Percentiles rank a stretch among this genome's conserved stretches.
Evolutionary conservation across 2,329 filamentous ascomycete genomes (phyloP).

Genomic region (Diaporthe sp.): DNA sequence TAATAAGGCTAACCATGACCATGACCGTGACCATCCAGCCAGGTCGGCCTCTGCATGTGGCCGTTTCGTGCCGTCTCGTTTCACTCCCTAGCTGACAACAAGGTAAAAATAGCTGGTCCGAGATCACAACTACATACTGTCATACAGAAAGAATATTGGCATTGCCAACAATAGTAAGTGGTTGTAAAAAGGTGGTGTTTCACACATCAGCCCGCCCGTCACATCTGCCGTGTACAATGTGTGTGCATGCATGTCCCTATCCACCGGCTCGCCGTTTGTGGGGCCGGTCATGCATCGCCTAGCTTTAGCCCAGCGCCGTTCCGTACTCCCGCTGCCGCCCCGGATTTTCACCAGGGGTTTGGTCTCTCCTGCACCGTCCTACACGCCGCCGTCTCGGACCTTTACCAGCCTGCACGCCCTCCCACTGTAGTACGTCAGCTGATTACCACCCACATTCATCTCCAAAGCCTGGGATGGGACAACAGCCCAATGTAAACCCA

Average conservation of each 20-base stretch:
- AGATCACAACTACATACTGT: background rate
- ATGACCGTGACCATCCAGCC: background rate
- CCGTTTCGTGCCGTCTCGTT: conserved; percentile 15
- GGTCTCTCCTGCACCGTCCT: too few species aligned
- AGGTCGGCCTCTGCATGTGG: background rate
- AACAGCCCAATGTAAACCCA: background rate
- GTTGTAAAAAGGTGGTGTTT: background rate
- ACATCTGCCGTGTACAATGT: background rate
- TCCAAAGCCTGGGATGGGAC: too few species aligned
- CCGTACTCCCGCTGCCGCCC: conserved; percentile 1
- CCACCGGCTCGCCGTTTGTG: conserved; percentile 11
- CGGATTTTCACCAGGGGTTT: background rate
- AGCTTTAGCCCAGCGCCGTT: background rate
- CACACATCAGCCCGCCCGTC: background rate
- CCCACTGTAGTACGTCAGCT: background rate
- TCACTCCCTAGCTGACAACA: conserved; percentile 3
- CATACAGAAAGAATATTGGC: background rate
- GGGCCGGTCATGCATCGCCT: conserved; percentile 4
- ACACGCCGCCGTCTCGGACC: background rate
- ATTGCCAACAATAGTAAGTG: background rate
- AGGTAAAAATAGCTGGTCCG: conserved; percentile 19
- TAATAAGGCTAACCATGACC: background rate
- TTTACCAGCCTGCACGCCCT: background rate
- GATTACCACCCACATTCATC: background rate
- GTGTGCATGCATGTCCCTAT: background rate